A percentile compares a stretch with the other conserved stretches of the same genome.
These are phyloP conservation scores for Xylaria sp. DNA, from an alignment of 2,329 filamentous ascomycete species.

Conservation along the genomic window DNA sequence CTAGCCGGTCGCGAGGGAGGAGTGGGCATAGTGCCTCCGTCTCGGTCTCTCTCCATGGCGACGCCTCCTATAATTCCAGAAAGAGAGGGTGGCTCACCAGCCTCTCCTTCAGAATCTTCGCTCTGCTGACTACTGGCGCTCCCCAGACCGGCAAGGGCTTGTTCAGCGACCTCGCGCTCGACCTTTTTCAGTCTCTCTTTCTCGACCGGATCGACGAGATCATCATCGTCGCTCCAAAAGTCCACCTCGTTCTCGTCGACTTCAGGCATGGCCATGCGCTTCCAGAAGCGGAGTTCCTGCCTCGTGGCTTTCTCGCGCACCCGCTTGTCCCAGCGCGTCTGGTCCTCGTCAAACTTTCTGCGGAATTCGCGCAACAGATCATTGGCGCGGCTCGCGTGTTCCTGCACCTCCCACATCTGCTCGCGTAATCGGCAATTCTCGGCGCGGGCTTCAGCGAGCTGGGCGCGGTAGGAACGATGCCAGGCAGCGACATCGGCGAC, in stretches of 20 bases:
- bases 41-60: conserved; percentile 55
- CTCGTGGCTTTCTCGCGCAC: conserved; percentile 64
- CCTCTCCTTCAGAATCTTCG: conserved; percentile 51
- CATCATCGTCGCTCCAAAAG: conserved; percentile 73
- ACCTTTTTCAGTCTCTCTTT: conserved; percentile 66
- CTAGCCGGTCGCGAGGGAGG: conserved; percentile 56
- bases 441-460: conserved; percentile 72
- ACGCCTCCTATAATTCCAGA: conserved; percentile 54
- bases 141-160: conserved; percentile 52
- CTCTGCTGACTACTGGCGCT: conserved; percentile 50
- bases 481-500: conserved; percentile 70
- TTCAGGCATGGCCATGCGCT: conserved; percentile 72
- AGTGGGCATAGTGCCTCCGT: conserved; percentile 47
- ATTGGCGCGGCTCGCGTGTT: conserved; percentile 68
- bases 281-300: conserved; percentile 74
- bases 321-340: conserved; percentile 63
- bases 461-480: conserved; percentile 73
- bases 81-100: conserved; percentile 41
- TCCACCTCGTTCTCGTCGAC: conserved; percentile 67
- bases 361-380: conserved; percentile 68
- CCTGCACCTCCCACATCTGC: conserved; percentile 75
- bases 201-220: conserved; percentile 70
- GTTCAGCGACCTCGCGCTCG: conserved; percentile 58
- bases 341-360: conserved; percentile 66
- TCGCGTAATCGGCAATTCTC: conserved; percentile 72